Evolutionary conservation across 2,329 filamentous ascomycete species (phyloP).

Genomic region (Diplocarpon rosae): DNA sequence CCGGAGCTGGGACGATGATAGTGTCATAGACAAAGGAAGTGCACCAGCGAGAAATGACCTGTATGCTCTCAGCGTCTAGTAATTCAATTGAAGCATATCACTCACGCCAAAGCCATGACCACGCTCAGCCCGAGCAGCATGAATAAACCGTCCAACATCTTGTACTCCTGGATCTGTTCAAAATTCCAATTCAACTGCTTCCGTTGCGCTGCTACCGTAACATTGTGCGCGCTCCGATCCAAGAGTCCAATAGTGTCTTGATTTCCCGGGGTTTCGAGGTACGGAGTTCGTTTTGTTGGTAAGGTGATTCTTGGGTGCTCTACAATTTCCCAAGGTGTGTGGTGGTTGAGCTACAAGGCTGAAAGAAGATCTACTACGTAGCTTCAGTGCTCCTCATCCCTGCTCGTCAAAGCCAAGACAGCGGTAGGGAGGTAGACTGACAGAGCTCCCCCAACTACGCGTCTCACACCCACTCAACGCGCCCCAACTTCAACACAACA

Average conservation of each 20-base stretch:
- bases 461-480: conserved; percentile 17
- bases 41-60: conserved; percentile 92
- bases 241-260: neutral
- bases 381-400: conserved; percentile 6
- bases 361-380: conserved; percentile 2
- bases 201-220: conserved; percentile 13
- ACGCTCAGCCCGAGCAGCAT: conserved; percentile 29
- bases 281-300: neutral
- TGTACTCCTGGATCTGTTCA: conserved; percentile 13
- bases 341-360: conserved; percentile 12
- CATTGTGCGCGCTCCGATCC: conserved; percentile 9
- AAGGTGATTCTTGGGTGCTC: no score
- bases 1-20: conserved; percentile 78
- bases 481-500: neutral
- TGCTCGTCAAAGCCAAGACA: conserved; percentile 2
- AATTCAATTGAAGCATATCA: conserved; percentile 8
- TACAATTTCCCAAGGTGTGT: neutral
- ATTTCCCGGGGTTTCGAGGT: neutral
- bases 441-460: conserved; percentile 7
- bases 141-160: conserved; percentile 28
- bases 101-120: conserved; percentile 50
- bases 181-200: conserved; percentile 2
- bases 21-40: conserved; percentile 76
- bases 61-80: conserved; percentile 3
- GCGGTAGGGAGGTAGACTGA: no score